A percentile compares a stretch with the other conserved stretches of the same genome.
These are phyloP conservation scores for Aspergillus fructus DNA, from an alignment of 2,329 filamentous ascomycete species.

Conservation along the genomic window DNA sequence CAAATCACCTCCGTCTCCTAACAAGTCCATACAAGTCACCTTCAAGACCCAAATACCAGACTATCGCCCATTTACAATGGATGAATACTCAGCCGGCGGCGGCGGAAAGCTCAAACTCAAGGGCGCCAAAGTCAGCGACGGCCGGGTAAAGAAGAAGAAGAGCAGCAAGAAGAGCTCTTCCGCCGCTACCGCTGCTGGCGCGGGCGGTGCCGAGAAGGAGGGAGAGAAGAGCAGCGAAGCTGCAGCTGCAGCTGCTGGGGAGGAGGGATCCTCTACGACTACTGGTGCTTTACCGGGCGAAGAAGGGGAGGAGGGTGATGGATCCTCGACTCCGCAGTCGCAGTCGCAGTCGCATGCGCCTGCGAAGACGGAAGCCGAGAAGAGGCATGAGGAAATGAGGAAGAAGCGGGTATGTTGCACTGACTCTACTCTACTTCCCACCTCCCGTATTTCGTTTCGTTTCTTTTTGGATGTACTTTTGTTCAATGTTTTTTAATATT, in stretches of 20 bases:
- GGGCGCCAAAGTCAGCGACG: conserved; percentile 63
- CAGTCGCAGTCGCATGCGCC: conserved; percentile 12
- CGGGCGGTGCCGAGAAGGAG: not conserved
- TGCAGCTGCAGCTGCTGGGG: not conserved
- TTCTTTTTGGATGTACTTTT: not conserved
- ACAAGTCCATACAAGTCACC: not conserved
- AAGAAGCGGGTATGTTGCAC: conserved; percentile 68
- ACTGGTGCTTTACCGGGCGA: not conserved
- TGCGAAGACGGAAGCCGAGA: conserved; percentile 81
- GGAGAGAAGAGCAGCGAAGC: conserved; percentile 14
- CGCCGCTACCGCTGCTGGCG: too few relatives aligned
- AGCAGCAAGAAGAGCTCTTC: conserved; percentile 46
- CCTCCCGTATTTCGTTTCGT: not conserved
- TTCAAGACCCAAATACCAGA: not conserved
- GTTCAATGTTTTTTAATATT: not conserved
- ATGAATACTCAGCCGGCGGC: conserved; percentile 59
- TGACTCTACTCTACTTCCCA: not conserved
- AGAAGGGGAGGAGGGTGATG: conserved; percentile 14
- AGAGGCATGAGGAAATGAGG: conserved; percentile 74
- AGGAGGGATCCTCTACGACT: not conserved
- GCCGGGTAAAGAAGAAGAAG: conserved; percentile 47
- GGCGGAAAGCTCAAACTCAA: conserved; percentile 84
- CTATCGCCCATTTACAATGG: not conserved
- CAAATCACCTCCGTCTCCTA: not conserved
- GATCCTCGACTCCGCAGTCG: not conserved